Percentiles rank a stretch among this genome's conserved stretches.
phyloP scores from a whole-genome alignment of 331 rosid species.

The Cucumis variabilis region DNA sequence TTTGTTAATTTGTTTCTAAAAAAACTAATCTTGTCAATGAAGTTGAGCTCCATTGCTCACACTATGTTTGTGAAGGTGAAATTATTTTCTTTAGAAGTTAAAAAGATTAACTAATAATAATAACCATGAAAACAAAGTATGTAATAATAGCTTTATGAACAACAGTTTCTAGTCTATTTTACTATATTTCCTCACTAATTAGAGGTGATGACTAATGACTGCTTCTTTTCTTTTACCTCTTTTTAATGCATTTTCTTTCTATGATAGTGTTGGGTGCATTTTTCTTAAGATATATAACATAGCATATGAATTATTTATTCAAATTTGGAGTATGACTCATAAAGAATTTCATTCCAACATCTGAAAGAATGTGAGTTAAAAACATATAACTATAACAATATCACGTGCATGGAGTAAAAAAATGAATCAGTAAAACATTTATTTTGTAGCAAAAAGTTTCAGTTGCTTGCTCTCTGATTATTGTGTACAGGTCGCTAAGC shows the following conservation, averaged over 20 bases:
- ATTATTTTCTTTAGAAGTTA: neutral
- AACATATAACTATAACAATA: slow-evolving; percentile 37
- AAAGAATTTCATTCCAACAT: slow-evolving; percentile 35
- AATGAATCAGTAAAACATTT: slow-evolving; percentile 34
- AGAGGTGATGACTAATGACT: neutral
- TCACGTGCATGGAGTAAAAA: slow-evolving; percentile 37
- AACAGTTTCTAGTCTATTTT: neutral
- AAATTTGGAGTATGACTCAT: slow-evolving; percentile 17
- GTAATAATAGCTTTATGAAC: neutral
- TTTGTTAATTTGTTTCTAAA: neutral
- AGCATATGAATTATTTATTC: neutral
- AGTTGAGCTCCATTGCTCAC: no score
- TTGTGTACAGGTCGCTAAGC: slow-evolving; percentile 52
- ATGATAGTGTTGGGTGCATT: neutral
- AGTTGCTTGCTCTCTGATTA: slow-evolving; percentile 53
- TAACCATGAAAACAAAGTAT: neutral
- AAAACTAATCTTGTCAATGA: neutral
- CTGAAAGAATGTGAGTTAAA: slow-evolving; percentile 32
- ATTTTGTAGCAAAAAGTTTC: no score
- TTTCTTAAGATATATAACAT: neutral
- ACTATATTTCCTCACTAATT: neutral
- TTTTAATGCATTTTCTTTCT: no score
- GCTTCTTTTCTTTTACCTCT: neutral
- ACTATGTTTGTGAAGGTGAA: neutral
- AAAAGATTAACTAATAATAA: neutral